These are phyloP conservation scores for Spergularia marina DNA, from an alignment of 148 eudicot genomes.

Conservation along the genomic window DNA sequence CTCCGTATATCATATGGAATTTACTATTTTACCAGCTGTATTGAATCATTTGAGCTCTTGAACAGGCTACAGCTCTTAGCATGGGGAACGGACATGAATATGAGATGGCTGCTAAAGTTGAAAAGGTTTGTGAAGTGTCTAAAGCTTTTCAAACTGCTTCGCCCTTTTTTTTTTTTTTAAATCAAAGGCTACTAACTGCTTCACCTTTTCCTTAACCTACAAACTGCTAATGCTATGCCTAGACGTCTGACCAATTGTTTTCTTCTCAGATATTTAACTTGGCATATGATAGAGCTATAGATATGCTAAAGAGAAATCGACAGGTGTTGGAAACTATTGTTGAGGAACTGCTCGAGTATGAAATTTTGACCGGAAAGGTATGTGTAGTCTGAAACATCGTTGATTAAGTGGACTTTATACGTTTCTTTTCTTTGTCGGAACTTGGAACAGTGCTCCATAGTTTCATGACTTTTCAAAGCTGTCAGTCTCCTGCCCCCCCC, in stretches of 20 bases:
- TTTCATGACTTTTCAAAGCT: background rate
- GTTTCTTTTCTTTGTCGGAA: background rate
- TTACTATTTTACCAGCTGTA: background rate
- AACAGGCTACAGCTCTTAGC: slow-evolving; percentile 64
- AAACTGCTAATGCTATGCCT: too few relatives aligned
- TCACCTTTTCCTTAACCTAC: too few relatives aligned
- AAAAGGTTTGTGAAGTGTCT: slow-evolving; percentile 38
- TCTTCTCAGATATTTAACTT: slow-evolving; percentile 59
- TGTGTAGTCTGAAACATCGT: slow-evolving; percentile 5
- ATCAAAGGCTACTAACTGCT: too few relatives aligned
- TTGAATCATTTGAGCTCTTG: slow-evolving; percentile 11
- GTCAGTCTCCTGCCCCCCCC: background rate
- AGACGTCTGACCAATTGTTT: background rate
- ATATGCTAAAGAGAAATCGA: slow-evolving; percentile 68
- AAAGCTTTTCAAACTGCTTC: background rate
- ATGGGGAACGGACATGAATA: slow-evolving; percentile 77
- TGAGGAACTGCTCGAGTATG: slow-evolving; percentile 75
- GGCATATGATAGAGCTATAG: slow-evolving; percentile 80
- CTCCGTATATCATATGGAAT: too few relatives aligned
- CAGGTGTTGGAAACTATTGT: slow-evolving; percentile 72
- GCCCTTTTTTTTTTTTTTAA: background rate
- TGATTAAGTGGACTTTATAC: background rate
- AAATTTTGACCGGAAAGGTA: slow-evolving; percentile 84
- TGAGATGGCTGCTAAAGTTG: slow-evolving; percentile 86
- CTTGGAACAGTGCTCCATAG: background rate